A percentile compares a stretch with the other conserved stretches of the same genome.
Evolutionary conservation across 2,329 filamentous ascomycete species (phyloP).

Genomic region (Penicillium sp.): DNA sequence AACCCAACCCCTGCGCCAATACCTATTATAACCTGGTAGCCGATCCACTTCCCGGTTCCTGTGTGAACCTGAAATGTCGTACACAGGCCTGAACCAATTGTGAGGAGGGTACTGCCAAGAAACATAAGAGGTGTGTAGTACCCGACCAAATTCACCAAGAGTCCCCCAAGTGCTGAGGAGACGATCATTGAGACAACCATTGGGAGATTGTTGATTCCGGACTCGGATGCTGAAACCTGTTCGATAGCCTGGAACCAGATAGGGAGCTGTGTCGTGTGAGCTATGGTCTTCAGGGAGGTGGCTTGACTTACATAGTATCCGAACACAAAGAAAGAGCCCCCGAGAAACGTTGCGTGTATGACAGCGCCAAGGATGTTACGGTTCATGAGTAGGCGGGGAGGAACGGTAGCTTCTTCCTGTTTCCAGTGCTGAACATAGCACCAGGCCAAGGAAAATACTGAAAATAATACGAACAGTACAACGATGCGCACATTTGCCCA

Average conservation of each 20-base stretch:
- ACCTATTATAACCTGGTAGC: constrained; percentile 40
- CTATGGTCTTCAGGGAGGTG: not conserved
- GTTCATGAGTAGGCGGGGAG: constrained; percentile 46
- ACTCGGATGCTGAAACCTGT: constrained; percentile 32
- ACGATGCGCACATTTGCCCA: constrained; percentile 50
- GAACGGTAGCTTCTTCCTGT: constrained; percentile 47
- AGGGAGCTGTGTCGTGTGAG: constrained; percentile 35
- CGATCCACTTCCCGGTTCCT: constrained; percentile 34
- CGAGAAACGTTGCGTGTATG: constrained; percentile 44
- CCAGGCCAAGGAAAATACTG: constrained; percentile 48
- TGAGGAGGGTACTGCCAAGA: constrained; percentile 28
- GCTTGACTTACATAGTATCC: constrained; percentile 44
- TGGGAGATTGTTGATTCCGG: constrained; percentile 40
- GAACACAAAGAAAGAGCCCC: constrained; percentile 46
- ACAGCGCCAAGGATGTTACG: constrained; percentile 46
- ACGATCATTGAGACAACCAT: constrained; percentile 36
- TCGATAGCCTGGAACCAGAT: constrained; percentile 46
- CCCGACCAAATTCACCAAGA: constrained; percentile 33
- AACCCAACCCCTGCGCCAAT: constrained; percentile 38
- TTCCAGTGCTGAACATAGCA: constrained; percentile 39
- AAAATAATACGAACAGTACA: constrained; percentile 51
- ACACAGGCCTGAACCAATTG: constrained; percentile 37
- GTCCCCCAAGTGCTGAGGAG: constrained; percentile 33
- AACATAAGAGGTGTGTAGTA: constrained; percentile 45
- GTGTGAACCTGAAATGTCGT: constrained; percentile 36